Evolutionary conservation across 192 early-diverging fungal species (phyloP).

Genomic region (Mortierella alpina): DNA sequence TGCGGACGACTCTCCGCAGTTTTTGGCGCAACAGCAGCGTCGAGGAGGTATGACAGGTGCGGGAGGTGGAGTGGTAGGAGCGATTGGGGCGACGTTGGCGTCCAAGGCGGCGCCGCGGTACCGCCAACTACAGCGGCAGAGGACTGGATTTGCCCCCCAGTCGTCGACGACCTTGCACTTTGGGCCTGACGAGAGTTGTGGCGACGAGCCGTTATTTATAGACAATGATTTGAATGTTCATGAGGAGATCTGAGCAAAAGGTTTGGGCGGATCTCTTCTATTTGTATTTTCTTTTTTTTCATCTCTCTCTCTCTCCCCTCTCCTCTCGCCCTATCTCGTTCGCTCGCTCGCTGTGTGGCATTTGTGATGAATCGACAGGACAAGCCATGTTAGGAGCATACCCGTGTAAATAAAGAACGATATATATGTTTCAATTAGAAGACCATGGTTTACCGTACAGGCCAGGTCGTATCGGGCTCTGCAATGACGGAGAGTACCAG

Average conservation of each 20-base stretch:
- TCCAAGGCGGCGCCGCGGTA: slow-evolving; percentile 25
- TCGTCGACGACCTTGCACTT: background rate
- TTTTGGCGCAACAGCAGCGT: slow-evolving; percentile 36
- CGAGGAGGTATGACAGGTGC: background rate
- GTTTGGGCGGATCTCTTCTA: background rate
- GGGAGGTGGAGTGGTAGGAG: background rate
- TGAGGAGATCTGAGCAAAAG: slow-evolving; percentile 17
- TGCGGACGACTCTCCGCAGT: slow-evolving; percentile 38
- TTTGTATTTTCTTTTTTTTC: slow-evolving; percentile 1
- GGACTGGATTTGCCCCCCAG: background rate
- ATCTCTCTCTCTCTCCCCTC: background rate
- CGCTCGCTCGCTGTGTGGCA: no score
- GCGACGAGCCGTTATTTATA: slow-evolving; percentile 51
- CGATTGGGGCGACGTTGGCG: background rate
- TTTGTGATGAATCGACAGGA: no score
- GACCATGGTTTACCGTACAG: no score
- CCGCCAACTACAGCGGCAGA: slow-evolving; percentile 1
- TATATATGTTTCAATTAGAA: slow-evolving; percentile 48
- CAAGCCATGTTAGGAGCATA: no score
- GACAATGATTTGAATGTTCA: slow-evolving; percentile 49
- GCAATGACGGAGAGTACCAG: slow-evolving; percentile 56
- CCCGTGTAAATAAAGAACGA: no score
- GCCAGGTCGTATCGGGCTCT: slow-evolving; percentile 59
- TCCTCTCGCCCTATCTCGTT: background rate
- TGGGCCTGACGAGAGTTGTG: slow-evolving; percentile 43